Base-by-base conservation (phyloP, 2,329 filamentous ascomycete species). In the Mycosphaerella sp. region DNA sequence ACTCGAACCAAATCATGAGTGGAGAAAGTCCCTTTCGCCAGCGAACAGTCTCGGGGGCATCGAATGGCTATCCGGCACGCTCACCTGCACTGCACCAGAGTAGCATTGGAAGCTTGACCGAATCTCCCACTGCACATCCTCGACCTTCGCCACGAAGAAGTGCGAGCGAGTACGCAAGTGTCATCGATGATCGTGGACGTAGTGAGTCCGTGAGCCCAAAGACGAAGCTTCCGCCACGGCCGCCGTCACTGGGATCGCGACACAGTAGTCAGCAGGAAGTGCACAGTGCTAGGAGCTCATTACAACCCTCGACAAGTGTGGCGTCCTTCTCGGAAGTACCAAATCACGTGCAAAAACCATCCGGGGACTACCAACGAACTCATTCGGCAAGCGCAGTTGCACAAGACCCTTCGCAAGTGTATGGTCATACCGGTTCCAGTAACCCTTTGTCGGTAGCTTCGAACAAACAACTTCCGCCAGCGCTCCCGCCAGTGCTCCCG, bases 141-240 rank as follows among this genome's bases (percentile, higher is more conserved):
- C 59, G 60, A 13, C 58, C 60, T 28, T 63, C 61, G 14, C 58
- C 61, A 17, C 49, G 54, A 18, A 59, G 60, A 14, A 56, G 58
- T 30, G 59, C 59, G 14, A 63, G 62, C 40, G 64, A 68, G 16
- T 64, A 71, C 39, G 73, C 76, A 52, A 77, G 78, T 39, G 75
- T 76, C 43, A 76, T 76, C 57, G 84, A 88, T 49, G 44, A 48
- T 13, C 79, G 85, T 62, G 86, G 87, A 55, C 75, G 79, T 44
- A 87, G 84, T 65, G 68, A 85, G 47, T 90, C 86, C 63, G 81
- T 91, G 44, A 91, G 86, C 66, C 87, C 88, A 27, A 89, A 88
- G 70, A 89, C 86, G 32, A 66, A 66, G 39, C 53, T 66, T 4
- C 61, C 60, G 13, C 62, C 62, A 21, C 61, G 63, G 2, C 50